phyloP scores from a whole-genome alignment of 139 green algal species.

The Tetradesmus lagerheimii region DNA sequence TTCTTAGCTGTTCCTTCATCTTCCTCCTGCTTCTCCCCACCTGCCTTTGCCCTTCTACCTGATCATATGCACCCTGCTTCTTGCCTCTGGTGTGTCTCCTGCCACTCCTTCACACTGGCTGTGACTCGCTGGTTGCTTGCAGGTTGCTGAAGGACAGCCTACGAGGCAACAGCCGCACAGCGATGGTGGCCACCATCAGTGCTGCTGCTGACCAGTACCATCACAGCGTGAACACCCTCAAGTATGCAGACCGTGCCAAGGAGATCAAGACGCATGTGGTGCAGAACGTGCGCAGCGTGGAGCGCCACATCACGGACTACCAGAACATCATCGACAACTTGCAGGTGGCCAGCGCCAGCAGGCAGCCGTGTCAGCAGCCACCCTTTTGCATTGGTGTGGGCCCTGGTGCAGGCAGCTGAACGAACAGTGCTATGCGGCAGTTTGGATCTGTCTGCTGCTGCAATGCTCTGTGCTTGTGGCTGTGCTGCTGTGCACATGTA shows the following conservation, averaged over 20 bases:
- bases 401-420: not conserved
- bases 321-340: conserved; percentile 88
- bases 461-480: not conserved
- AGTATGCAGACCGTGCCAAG: conserved; percentile 82
- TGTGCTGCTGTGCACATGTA: not conserved
- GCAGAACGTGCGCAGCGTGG: conserved; percentile 83
- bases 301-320: conserved; percentile 86
- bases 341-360: conserved; percentile 48
- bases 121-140: not conserved
- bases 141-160: conserved; percentile 80
- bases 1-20: too few relatives aligned
- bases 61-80: too few relatives aligned
- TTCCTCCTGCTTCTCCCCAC: too few relatives aligned
- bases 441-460: not conserved
- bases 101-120: not conserved
- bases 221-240: conserved; percentile 80
- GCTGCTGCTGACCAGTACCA: conserved; percentile 80
- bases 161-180: conserved; percentile 84
- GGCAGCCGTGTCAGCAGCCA: too few relatives aligned
- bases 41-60: too few relatives aligned
- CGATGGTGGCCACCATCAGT: conserved; percentile 89
- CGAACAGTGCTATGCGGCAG: too few relatives aligned
- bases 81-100: too few relatives aligned
- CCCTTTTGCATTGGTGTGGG: not conserved
- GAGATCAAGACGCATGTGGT: conserved; percentile 94